Percentiles rank a stretch among this genome's conserved stretches.
These are phyloP conservation scores for Evernia prunastri DNA, from an alignment of 495 filamentous ascomycete species.

Conservation along the genomic window DNA sequence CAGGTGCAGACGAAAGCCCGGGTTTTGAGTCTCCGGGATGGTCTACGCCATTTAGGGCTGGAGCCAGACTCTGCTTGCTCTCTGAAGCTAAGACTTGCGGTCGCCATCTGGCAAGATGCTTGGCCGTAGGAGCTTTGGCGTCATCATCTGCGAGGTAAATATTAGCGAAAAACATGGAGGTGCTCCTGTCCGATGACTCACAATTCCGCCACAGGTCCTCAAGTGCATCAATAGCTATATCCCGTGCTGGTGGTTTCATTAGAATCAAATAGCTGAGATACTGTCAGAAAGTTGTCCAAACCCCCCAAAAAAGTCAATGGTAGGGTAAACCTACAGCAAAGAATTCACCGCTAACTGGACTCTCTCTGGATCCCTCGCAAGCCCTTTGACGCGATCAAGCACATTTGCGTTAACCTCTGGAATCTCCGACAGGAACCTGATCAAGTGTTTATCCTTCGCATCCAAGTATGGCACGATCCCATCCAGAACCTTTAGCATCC, in stretches of 20 bases:
- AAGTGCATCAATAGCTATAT: conserved; percentile 72
- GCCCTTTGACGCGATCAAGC: conserved; percentile 64
- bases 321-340: conserved; percentile 45
- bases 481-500: conserved; percentile 73
- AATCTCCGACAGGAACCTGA: conserved; percentile 85
- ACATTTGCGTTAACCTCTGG: conserved; percentile 67
- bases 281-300: conserved; percentile 37
- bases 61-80: conserved; percentile 6
- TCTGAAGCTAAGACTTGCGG: conserved; percentile 37
- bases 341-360: conserved; percentile 56
- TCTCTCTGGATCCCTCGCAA: conserved; percentile 84
- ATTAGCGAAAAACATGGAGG: not conserved
- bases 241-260: conserved; percentile 75
- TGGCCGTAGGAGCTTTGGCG: conserved; percentile 37
- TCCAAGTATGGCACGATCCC: conserved; percentile 84
- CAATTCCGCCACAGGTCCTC: conserved; percentile 82
- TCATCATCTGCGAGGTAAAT: conserved; percentile 38
- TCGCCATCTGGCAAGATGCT: conserved; percentile 44
- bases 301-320: not conserved
- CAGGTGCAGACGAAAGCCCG: conserved; percentile 7
- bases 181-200: conserved; percentile 35
- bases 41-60: conserved; percentile 2
- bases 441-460: conserved; percentile 76
- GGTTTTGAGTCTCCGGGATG: conserved; percentile 8
- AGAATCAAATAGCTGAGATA: conserved; percentile 66